Percentiles rank a stretch among this genome's conserved stretches.
These are phyloP conservation scores for Leccinum sublutescens DNA, from an alignment of 768 basidiomycete genomes.

Conservation along the genomic window DNA sequence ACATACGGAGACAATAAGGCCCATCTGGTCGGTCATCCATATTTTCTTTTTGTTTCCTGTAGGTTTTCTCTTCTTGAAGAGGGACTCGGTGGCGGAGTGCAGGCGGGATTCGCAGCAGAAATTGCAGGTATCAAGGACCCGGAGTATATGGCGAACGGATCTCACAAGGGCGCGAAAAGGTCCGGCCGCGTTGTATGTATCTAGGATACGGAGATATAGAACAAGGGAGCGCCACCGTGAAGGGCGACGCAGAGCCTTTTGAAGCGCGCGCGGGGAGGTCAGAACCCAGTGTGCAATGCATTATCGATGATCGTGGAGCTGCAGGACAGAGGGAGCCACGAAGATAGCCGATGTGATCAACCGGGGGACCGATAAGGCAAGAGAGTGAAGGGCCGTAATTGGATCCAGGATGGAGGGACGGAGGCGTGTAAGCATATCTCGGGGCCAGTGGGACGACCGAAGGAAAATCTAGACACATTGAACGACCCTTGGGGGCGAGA, in stretches of 20 bases:
- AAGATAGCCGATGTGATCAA: slow-evolving; percentile 21
- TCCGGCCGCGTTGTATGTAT: slow-evolving; percentile 11
- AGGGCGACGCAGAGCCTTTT: neutral
- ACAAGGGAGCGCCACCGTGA: neutral
- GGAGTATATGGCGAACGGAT: slow-evolving; percentile 12
- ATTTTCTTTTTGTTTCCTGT: neutral
- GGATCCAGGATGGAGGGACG: slow-evolving; percentile 1
- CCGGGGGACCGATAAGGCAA: slow-evolving; percentile 10
- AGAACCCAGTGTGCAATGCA: neutral
- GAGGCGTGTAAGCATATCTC: neutral
- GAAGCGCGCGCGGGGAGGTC: neutral
- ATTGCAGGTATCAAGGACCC: neutral
- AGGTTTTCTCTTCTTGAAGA: neutral
- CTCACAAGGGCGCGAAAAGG: slow-evolving; percentile 12
- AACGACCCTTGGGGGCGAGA: slow-evolving; percentile 14
- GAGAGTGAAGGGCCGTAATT: slow-evolving; percentile 1
- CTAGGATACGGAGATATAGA: slow-evolving; percentile 13
- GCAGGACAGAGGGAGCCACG: neutral
- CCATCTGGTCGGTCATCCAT: slow-evolving; percentile 14
- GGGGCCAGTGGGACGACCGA: neutral
- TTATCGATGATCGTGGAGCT: neutral
- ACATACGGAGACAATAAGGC: slow-evolving; percentile 17
- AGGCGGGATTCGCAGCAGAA: neutral
- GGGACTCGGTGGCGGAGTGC: neutral
- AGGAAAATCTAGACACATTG: slow-evolving; percentile 8